These are phyloP conservation scores for Trichosporon sp. DNA, from an alignment of 1,284 basidiomycete species.

Conservation along the genomic window DNA sequence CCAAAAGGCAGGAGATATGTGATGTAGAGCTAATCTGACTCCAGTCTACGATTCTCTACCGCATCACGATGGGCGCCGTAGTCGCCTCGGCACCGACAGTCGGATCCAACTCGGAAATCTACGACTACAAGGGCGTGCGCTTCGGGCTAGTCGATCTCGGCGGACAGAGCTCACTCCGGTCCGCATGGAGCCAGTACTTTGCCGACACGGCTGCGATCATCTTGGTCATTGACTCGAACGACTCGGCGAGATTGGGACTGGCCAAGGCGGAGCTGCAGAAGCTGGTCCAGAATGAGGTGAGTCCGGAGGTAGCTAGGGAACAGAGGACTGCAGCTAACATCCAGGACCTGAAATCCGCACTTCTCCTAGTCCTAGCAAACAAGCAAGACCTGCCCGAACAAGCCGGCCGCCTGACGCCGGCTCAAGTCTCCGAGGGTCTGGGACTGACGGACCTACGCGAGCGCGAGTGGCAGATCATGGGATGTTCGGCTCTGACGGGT, in stretches of 20 bases:
- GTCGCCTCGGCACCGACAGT: constrained; percentile 53
- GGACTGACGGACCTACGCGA: constrained; percentile 50
- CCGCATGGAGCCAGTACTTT: constrained; percentile 50
- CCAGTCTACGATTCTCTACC: constrained; percentile 51
- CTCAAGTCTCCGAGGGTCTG: constrained; percentile 51
- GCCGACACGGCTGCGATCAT: constrained; percentile 50
- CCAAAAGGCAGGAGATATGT: not conserved
- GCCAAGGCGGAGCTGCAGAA: constrained; percentile 51
- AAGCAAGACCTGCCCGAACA: constrained; percentile 51
- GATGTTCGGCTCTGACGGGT: constrained; percentile 51
- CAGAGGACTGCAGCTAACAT: not conserved
- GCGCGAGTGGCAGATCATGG: constrained; percentile 54
- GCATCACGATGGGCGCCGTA: constrained; percentile 53
- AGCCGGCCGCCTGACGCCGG: constrained; percentile 46
- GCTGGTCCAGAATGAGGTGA: constrained; percentile 42
- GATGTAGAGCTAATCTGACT: not conserved
- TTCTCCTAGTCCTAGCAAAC: constrained; percentile 52
- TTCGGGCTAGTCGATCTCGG: constrained; percentile 52
- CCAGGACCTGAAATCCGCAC: constrained; percentile 44
- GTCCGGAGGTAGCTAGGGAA: no score
- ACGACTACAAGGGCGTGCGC: constrained; percentile 52
- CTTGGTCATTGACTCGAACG: constrained; percentile 53
- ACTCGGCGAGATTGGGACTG: constrained; percentile 47
- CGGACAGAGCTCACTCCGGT: constrained; percentile 50
- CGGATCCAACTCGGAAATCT: constrained; percentile 49